Evolutionary conservation across 306 rosid genomes (phyloP).

Genomic region (Lathyrus aphaca): DNA sequence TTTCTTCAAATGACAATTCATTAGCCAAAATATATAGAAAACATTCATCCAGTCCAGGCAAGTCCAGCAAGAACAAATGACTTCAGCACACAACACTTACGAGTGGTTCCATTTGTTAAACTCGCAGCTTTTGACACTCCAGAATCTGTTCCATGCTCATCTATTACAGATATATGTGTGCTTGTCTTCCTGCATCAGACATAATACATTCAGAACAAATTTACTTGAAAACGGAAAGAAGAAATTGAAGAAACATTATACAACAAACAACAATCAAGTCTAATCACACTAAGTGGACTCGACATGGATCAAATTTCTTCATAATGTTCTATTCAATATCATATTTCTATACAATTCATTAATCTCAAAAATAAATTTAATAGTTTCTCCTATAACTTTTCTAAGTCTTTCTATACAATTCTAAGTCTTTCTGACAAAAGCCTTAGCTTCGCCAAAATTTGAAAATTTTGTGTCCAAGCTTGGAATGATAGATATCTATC

Average conservation of each 20-base stretch:
- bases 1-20: constrained; percentile 31
- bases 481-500: too few relatives aligned
- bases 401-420: too few relatives aligned
- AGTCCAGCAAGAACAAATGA: constrained; percentile 29
- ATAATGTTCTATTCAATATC: too few relatives aligned
- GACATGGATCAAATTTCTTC: too few relatives aligned
- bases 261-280: too few relatives aligned
- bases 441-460: too few relatives aligned
- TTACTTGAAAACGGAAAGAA: constrained; percentile 19
- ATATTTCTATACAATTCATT: too few relatives aligned
- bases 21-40: constrained; percentile 24
- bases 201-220: constrained; percentile 40
- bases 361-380: too few relatives aligned
- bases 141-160: constrained; percentile 55
- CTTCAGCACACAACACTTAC: constrained; percentile 46
- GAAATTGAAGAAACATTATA: background rate
- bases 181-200: constrained; percentile 59
- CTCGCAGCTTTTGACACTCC: constrained; percentile 51
- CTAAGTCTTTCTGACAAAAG: too few relatives aligned
- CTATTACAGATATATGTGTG: constrained; percentile 50
- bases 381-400: too few relatives aligned
- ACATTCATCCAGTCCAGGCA: constrained; percentile 27
- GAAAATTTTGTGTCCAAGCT: too few relatives aligned
- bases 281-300: too few relatives aligned
- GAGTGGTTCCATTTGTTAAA: constrained; percentile 40